Evolutionary conservation across 1,139 yeast species (phyloP).

Genomic region (Spencermartinsiella ligniputridi): DNA sequence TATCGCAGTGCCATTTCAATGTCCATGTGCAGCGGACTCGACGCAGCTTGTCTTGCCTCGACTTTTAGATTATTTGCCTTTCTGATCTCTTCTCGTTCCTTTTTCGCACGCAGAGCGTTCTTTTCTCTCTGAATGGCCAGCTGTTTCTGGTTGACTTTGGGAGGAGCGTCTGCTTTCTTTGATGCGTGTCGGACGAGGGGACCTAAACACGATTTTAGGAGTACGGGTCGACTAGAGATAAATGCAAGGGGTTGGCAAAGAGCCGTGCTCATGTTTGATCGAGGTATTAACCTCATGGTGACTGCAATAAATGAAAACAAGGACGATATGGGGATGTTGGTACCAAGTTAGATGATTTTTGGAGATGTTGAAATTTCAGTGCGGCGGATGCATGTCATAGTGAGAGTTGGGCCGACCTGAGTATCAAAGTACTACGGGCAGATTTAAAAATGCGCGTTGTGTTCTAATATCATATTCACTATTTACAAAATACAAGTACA

Average conservation of each 20-base stretch:
- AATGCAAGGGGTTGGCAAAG: too few relatives aligned
- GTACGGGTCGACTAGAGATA: too few relatives aligned
- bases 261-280: not conserved
- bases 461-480: too few relatives aligned
- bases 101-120: slow-evolving; percentile 24
- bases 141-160: slow-evolving; percentile 28
- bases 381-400: too few relatives aligned
- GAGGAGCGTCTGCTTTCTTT: slow-evolving; percentile 17
- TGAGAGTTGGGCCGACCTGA: too few relatives aligned
- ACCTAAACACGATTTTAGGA: too few relatives aligned
- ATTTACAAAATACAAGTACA: not conserved
- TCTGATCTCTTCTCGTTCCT: slow-evolving; percentile 24
- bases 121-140: slow-evolving; percentile 31
- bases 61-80: slow-evolving; percentile 20
- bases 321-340: not conserved
- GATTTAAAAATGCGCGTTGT: too few relatives aligned
- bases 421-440: too few relatives aligned
- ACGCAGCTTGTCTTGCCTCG: slow-evolving; percentile 22
- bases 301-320: not conserved
- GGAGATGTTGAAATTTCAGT: not conserved
- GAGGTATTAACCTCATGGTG: not conserved
- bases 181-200: slow-evolving; percentile 25
- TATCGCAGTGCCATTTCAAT: slow-evolving; percentile 70
- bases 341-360: not conserved
- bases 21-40: slow-evolving; percentile 61